Evolutionary conservation across 192 early-diverging fungal genomes (phyloP).

Genomic region (Coemansia interrupta): DNA sequence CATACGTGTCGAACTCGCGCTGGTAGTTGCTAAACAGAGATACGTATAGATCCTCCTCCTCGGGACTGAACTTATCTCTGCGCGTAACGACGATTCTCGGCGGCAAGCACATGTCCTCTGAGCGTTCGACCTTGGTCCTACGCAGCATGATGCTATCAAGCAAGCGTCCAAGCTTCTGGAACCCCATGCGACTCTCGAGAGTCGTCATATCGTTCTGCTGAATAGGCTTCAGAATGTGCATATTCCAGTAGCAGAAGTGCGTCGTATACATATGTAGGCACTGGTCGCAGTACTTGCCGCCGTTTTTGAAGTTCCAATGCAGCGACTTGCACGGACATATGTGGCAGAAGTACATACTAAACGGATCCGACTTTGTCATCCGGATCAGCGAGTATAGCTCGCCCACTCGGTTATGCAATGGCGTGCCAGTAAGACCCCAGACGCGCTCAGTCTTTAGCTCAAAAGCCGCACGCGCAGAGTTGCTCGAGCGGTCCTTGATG

Average conservation of each 20-base stretch:
- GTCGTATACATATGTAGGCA: conserved; percentile 64
- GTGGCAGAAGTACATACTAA: conserved; percentile 84
- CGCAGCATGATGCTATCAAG: conserved; percentile 87
- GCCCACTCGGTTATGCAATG: conserved; percentile 90
- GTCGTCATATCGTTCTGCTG: conserved; percentile 55
- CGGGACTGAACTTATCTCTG: conserved; percentile 80
- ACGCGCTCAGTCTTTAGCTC: conserved; percentile 60
- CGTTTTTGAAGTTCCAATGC: conserved; percentile 57
- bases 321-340: conserved; percentile 66
- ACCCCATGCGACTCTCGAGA: conserved; percentile 55
- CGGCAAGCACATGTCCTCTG: conserved; percentile 83
- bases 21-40: conserved; percentile 73
- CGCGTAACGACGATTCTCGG: conserved; percentile 77
- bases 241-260: conserved; percentile 86
- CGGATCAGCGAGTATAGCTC: conserved; percentile 90
- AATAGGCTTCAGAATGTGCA: conserved; percentile 86
- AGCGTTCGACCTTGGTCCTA: conserved; percentile 83
- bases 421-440: conserved; percentile 89
- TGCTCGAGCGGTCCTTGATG: conserved; percentile 83
- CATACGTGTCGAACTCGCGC: conserved; percentile 79
- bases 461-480: conserved; percentile 83
- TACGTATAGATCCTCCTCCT: conserved; percentile 87
- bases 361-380: conserved; percentile 79
- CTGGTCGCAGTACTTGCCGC: conserved; percentile 52
- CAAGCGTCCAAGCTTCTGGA: conserved; percentile 70